Conservation (phyloP, 2,329 filamentous ascomycete genomes). For the Taxawa tesnikishii region DNA sequence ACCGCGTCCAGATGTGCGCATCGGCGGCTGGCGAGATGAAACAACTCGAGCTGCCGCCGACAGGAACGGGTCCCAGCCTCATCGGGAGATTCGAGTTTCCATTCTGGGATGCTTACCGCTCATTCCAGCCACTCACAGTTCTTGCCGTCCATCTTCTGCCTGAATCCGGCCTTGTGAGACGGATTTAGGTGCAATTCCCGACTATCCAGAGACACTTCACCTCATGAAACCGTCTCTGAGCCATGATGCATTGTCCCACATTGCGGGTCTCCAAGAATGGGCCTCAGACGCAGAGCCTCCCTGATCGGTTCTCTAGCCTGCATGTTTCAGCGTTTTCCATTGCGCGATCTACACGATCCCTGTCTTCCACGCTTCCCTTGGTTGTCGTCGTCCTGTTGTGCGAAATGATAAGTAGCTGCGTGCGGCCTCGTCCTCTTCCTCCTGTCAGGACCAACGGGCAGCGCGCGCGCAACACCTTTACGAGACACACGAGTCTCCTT, state of each 20-base stretch:
- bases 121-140: neutral
- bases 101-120: neutral
- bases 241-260: neutral
- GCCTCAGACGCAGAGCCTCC: neutral
- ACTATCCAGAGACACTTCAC: neutral
- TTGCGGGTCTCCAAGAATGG: neutral
- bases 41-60: neutral
- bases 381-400: neutral
- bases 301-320: neutral
- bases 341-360: neutral
- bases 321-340: neutral
- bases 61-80: neutral
- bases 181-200: neutral
- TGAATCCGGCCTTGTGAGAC: no score
- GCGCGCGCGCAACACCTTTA: neutral
- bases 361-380: neutral
- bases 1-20: neutral
- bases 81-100: neutral
- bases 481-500: conserved; percentile 1
- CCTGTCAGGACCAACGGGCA: neutral
- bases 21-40: neutral
- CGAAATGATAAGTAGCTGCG: neutral
- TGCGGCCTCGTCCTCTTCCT: conserved; percentile 1
- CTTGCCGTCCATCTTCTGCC: neutral
- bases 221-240: neutral